A percentile compares a stretch with the other conserved stretches of the same genome.
Conservation (phyloP, 2,329 filamentous ascomycete genomes). For the Epichloe sp. region DNA sequence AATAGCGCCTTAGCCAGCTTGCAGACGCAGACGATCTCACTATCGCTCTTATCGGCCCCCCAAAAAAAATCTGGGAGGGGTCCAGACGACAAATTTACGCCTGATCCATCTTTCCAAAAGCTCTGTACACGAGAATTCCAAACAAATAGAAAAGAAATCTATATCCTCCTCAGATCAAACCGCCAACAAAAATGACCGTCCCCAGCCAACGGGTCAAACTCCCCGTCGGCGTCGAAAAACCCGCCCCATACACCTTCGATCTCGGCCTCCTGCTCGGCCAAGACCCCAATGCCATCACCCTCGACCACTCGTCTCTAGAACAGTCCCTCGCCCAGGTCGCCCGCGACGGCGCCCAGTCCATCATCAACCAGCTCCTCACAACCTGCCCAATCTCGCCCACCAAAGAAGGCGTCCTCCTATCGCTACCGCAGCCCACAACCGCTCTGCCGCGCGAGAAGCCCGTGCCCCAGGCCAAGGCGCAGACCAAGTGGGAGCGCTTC, state of each 20-base stretch:
- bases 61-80: background rate
- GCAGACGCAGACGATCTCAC: no score
- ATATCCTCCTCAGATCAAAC: background rate
- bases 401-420: conserved; percentile 58
- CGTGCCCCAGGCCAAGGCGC: conserved; percentile 64
- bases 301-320: conserved; percentile 45
- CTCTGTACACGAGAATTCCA: background rate
- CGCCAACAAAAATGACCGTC: conserved; percentile 19
- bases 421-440: conserved; percentile 58
- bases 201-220: conserved; percentile 33
- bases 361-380: conserved; percentile 88
- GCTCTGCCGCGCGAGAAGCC: conserved; percentile 83
- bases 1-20: no score
- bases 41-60: background rate
- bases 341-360: conserved; percentile 78
- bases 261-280: conserved; percentile 75
- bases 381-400: conserved; percentile 69
- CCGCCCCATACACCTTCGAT: conserved; percentile 86
- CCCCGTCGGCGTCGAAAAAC: conserved; percentile 59
- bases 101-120: background rate
- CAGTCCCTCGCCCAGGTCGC: conserved; percentile 60
- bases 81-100: background rate
- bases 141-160: background rate
- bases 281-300: conserved; percentile 70
- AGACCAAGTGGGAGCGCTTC: conserved; percentile 92